These are phyloP conservation scores for Hypocreales sp. DNA, from an alignment of 2,329 filamentous ascomycete genomes.

Conservation along the genomic window DNA sequence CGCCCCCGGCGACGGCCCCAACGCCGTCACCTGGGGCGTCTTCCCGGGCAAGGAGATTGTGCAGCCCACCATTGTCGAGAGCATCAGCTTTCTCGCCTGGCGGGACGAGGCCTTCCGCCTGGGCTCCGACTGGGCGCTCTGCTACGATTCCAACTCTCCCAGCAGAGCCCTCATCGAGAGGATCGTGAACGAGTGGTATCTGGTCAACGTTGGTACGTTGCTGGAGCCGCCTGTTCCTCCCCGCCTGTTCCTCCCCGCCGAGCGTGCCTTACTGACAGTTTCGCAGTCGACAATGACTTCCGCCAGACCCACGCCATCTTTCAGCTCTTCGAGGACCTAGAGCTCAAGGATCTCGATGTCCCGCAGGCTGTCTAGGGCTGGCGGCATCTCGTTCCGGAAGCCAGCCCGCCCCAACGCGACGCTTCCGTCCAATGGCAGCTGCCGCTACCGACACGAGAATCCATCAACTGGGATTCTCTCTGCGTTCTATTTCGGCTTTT, in stretches of 20 bases:
- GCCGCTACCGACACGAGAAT: too few relatives aligned
- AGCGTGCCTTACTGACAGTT: too few relatives aligned
- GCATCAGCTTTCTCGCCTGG: slow-evolving; percentile 94
- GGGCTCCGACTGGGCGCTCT: slow-evolving; percentile 87
- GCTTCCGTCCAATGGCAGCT: too few relatives aligned
- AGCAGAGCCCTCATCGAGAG: slow-evolving; percentile 67
- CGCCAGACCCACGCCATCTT: slow-evolving; percentile 72
- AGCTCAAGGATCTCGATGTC: slow-evolving; percentile 47
- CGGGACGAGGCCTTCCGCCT: slow-evolving; percentile 94
- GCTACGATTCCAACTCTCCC: slow-evolving; percentile 61
- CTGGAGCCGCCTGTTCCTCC: too few relatives aligned
- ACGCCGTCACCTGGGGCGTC: slow-evolving; percentile 98
- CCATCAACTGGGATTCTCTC: too few relatives aligned
- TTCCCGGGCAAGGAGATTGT: slow-evolving; percentile 98
- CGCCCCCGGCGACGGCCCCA: slow-evolving; percentile 70
- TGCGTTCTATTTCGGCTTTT: too few relatives aligned
- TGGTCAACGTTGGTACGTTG: slow-evolving; percentile 79
- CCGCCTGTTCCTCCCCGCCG: too few relatives aligned
- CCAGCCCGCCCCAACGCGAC: too few relatives aligned
- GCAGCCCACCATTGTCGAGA: slow-evolving; percentile 99
- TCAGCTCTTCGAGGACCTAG: slow-evolving; percentile 65
- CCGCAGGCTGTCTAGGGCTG: slow-evolving; percentile 7
- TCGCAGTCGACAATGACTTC: slow-evolving; percentile 93
- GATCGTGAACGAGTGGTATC: slow-evolving; percentile 81
- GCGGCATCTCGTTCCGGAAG: too few relatives aligned